Evolutionary conservation across 2,329 filamentous ascomycete genomes (phyloP).

Genomic region (Fusarium sororula): DNA sequence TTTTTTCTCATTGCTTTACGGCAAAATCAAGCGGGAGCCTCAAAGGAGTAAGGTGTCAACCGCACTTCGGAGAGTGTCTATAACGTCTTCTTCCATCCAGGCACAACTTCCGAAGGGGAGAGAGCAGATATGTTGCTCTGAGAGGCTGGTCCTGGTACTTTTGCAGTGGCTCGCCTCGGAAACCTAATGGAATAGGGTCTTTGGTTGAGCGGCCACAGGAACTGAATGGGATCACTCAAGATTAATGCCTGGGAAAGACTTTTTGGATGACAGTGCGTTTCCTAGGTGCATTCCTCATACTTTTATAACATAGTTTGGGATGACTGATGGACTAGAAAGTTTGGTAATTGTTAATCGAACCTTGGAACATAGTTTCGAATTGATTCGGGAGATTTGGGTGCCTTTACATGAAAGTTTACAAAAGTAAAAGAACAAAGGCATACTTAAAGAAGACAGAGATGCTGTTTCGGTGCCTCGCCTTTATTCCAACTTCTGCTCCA

Average conservation of each 20-base stretch:
- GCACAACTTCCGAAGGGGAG: neutral
- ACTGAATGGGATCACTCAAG: neutral
- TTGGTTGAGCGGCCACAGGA: neutral
- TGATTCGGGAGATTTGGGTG: neutral
- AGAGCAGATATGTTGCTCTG: neutral
- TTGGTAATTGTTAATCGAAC: neutral
- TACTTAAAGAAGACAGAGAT: neutral
- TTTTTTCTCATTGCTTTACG: neutral
- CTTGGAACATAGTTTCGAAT: neutral
- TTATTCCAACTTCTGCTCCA: neutral
- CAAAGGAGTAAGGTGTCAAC: no score
- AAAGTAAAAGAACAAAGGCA: neutral
- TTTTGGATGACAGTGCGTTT: neutral
- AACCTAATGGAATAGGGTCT: neutral
- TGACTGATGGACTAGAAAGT: neutral
- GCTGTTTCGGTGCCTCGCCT: accelerated
- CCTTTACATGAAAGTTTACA: neutral
- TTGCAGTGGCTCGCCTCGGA: neutral
- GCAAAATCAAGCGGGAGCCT: neutral
- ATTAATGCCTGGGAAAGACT: neutral
- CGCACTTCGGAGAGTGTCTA: neutral
- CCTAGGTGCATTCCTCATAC: accelerated
- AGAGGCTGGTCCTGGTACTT: neutral
- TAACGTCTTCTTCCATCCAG: neutral
- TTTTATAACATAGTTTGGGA: neutral